Conservation (phyloP, 2,329 filamentous ascomycete genomes). For the Pestalotiopsis fici region DNA sequence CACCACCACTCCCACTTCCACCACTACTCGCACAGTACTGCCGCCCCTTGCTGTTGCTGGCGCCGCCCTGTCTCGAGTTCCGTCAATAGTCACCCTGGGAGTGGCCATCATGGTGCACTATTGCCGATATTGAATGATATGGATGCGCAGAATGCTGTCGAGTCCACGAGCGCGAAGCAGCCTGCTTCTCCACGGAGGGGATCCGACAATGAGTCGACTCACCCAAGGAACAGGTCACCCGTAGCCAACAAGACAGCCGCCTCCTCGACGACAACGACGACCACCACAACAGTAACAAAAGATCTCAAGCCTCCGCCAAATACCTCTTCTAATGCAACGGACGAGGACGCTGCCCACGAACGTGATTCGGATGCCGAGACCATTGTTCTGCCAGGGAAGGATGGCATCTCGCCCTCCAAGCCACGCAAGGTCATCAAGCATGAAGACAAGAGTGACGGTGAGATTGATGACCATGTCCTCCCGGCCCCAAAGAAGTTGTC, state of each 20-base stretch:
- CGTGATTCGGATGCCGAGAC: conserved; percentile 73
- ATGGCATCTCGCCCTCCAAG: conserved; percentile 65
- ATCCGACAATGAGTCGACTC: conserved; percentile 34
- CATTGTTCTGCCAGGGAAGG: conserved; percentile 67
- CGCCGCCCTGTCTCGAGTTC: conserved; percentile 2
- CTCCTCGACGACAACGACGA: conserved; percentile 7
- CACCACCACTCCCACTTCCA: conserved; percentile 14
- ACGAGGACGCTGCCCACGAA: conserved; percentile 49
- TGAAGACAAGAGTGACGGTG: conserved; percentile 62
- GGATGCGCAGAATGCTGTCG: conserved; percentile 69
- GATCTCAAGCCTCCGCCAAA: conserved; percentile 8
- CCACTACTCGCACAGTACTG: neutral
- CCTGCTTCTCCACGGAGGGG: conserved; percentile 53
- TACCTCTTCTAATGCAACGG: conserved; percentile 27
- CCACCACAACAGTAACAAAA: conserved; percentile 21
- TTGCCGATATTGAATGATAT: conserved; percentile 61
- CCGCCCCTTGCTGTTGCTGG: conserved; percentile 8
- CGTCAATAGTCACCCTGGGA: conserved; percentile 31
- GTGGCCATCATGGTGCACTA: conserved; percentile 62
- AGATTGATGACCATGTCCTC: conserved; percentile 37
- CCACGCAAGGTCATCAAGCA: conserved; percentile 64
- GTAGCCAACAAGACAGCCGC: conserved; percentile 19
- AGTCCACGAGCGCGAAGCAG: conserved; percentile 62
- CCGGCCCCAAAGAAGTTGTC: conserved; percentile 29
- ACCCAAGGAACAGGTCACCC: conserved; percentile 21